phyloP scores from a whole-genome alignment of 2,329 filamentous ascomycete species.

The Cladosporium velox region DNA sequence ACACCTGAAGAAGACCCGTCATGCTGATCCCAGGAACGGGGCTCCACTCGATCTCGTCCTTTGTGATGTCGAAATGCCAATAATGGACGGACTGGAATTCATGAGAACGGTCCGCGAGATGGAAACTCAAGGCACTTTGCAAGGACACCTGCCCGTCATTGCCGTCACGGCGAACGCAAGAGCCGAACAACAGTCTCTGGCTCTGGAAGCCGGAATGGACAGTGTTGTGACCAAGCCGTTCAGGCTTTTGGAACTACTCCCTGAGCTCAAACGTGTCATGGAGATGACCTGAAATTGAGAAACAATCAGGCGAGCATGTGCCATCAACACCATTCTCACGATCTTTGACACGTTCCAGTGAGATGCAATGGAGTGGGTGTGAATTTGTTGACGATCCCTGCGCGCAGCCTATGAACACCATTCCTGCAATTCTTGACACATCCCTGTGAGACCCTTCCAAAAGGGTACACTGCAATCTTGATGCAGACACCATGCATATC shows the following conservation, averaged over 20 bases:
- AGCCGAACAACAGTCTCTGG: conserved; percentile 68
- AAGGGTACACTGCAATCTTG: neutral
- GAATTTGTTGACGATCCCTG: neutral
- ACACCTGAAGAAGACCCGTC: neutral
- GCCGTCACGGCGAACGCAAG: conserved; percentile 77
- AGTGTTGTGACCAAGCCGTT: conserved; percentile 81
- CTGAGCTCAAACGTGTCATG: conserved; percentile 24
- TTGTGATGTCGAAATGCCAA: conserved; percentile 80
- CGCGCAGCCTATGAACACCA: neutral
- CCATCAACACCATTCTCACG: neutral
- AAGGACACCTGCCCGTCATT: conserved; percentile 68
- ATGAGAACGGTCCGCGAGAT: conserved; percentile 66
- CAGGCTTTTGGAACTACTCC: conserved; percentile 29
- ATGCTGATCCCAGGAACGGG: neutral
- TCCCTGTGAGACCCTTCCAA: no score
- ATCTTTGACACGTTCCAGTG: neutral
- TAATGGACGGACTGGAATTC: conserved; percentile 77
- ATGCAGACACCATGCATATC: neutral
- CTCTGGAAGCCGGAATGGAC: conserved; percentile 71
- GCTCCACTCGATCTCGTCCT: conserved; percentile 54
- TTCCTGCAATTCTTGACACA: neutral
- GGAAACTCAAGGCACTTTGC: conserved; percentile 62
- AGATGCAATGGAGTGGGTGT: neutral
- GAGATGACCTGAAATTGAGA: neutral
- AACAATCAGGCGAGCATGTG: neutral